These are phyloP conservation scores for Citrus medica DNA, from an alignment of 345 rosid species.

Conservation along the genomic window DNA sequence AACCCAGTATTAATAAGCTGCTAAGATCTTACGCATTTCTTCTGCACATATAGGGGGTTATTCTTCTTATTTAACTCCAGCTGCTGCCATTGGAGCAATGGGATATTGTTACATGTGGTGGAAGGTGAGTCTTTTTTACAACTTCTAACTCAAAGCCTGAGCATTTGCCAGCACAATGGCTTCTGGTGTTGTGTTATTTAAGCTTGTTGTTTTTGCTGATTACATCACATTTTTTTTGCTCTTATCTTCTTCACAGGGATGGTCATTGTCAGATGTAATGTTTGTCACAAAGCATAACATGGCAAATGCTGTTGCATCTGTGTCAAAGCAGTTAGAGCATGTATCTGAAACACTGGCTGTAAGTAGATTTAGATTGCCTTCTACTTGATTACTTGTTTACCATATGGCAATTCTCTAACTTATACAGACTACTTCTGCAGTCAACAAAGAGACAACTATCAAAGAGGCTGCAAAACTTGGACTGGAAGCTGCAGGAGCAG, in stretches of 20 bases:
- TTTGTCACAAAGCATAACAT: constrained; percentile 89
- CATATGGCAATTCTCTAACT: neutral
- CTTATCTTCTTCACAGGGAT: constrained; percentile 53
- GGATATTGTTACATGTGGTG: constrained; percentile 97
- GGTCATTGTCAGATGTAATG: constrained; percentile 86
- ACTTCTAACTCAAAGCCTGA: constrained; percentile 6
- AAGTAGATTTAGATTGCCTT: constrained; percentile 24
- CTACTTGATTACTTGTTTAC: neutral
- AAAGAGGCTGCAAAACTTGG: constrained; percentile 69
- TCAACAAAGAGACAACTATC: constrained; percentile 82
- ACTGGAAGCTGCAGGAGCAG: constrained; percentile 87
- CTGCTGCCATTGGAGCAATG: constrained; percentile 93
- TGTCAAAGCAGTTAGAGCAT: constrained; percentile 82
- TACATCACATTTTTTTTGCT: neutral
- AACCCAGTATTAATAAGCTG: neutral
- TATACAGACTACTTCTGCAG: constrained; percentile 35
- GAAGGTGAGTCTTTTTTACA: constrained; percentile 52
- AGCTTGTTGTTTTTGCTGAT: constrained; percentile 1
- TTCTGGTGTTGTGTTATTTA: constrained; percentile 4
- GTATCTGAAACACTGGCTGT: constrained; percentile 74
- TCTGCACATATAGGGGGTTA: constrained; percentile 43
- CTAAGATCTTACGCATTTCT: neutral
- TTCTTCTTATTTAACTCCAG: constrained; percentile 82
- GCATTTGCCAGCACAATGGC: neutral
- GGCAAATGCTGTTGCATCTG: constrained; percentile 70